Evolutionary conservation across 352 stramenopile species (phyloP).

Genomic region (Elongisporangium prolatum): DNA sequence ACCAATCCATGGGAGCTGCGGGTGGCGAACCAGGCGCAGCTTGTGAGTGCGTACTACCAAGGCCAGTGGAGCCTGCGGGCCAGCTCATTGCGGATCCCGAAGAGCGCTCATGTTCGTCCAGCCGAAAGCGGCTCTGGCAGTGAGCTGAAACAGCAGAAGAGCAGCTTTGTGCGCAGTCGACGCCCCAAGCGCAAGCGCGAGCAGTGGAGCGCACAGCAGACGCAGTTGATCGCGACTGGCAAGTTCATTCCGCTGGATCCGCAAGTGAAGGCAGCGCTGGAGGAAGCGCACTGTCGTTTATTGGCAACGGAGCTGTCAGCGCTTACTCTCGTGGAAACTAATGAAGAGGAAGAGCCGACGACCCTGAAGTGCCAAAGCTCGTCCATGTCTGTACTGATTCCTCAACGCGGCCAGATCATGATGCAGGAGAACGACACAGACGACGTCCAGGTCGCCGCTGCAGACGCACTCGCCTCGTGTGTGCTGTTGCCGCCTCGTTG

Average conservation of each 20-base stretch:
- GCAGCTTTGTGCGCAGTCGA: not conserved
- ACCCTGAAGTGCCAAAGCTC: not conserved
- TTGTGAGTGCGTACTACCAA: slow-evolving; percentile 54
- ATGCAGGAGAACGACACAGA: slow-evolving; percentile 16
- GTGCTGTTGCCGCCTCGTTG: slow-evolving; percentile 21
- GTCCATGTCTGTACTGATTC: slow-evolving; percentile 4
- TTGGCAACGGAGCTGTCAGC: slow-evolving; percentile 13
- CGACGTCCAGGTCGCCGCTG: slow-evolving; percentile 8
- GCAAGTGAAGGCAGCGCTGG: slow-evolving; percentile 11
- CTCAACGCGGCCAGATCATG: slow-evolving; percentile 10
- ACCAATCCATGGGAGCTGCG: slow-evolving; percentile 13
- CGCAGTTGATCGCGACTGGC: slow-evolving; percentile 29
- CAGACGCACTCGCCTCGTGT: not conserved
- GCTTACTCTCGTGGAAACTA: slow-evolving; percentile 1
- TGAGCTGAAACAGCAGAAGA: slow-evolving; percentile 7
- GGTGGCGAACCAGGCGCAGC: slow-evolving; percentile 36
- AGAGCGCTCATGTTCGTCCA: slow-evolving; percentile 14
- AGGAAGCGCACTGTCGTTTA: slow-evolving; percentile 14
- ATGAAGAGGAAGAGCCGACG: not conserved
- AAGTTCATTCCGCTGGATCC: slow-evolving; percentile 49
- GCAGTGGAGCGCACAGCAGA: slow-evolving; percentile 20
- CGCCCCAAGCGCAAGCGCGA: slow-evolving; percentile 37
- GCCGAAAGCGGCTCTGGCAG: not conserved
- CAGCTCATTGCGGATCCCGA: slow-evolving; percentile 27
- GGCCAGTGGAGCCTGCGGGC: slow-evolving; percentile 17